These are phyloP conservation scores for Colletotrichum cordylinicola DNA, from an alignment of 2,329 filamentous ascomycete genomes.

Conservation along the genomic window DNA sequence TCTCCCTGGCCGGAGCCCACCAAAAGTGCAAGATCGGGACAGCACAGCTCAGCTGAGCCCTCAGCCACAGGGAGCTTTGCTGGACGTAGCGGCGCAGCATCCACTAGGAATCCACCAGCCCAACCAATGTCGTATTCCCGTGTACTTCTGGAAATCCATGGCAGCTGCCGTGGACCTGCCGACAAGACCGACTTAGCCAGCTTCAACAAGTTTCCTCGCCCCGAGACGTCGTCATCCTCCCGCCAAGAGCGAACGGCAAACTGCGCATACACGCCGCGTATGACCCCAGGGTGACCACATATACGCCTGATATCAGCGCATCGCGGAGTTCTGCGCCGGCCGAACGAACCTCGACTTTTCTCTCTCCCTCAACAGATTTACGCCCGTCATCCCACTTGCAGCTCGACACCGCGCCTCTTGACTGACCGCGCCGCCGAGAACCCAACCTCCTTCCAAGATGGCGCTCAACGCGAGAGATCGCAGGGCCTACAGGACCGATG, in stretches of 20 bases:
- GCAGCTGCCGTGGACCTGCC: conserved; percentile 9
- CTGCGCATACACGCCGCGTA: conserved; percentile 8
- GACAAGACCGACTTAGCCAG: not conserved
- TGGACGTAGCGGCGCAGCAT: conserved; percentile 21
- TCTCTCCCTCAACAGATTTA: conserved; percentile 11
- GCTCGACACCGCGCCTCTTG: not conserved
- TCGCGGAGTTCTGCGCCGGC: not conserved
- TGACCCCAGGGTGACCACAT: not conserved
- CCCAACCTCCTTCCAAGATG: conserved; percentile 28
- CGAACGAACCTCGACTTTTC: not conserved
- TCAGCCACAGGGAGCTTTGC: conserved; percentile 24
- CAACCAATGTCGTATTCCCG: conserved; percentile 22
- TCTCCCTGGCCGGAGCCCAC: not conserved
- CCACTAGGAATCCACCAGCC: conserved; percentile 21
- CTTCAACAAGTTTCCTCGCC: conserved; percentile 10
- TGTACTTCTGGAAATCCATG: conserved; percentile 7
- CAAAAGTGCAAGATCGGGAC: not conserved
- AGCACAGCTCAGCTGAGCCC: conserved; percentile 14
- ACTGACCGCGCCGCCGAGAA: conserved; percentile 1
- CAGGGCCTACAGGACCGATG: conserved; percentile 46
- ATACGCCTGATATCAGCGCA: not conserved
- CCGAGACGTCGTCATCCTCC: conserved; percentile 19
- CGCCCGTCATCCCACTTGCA: conserved; percentile 1
- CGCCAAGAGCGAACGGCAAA: conserved; percentile 12
- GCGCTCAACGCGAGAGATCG: conserved; percentile 36